Percentiles rank a stretch among this genome's conserved stretches.
Conservation (phyloP, 768 basidiomycete genomes). For the Boletus patriciae region DNA sequence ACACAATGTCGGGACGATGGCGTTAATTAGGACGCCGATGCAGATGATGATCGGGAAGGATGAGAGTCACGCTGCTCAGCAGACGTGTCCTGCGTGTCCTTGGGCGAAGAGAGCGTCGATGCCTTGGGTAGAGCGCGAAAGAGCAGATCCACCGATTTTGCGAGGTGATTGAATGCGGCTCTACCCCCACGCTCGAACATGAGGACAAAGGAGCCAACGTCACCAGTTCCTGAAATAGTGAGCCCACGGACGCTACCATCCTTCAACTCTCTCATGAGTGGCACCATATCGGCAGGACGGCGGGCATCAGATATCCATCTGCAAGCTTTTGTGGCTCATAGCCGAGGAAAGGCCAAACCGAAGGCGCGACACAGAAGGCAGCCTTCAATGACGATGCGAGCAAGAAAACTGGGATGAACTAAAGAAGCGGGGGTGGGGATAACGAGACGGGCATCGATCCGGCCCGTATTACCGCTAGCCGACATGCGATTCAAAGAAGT, state of each 20-base stretch:
- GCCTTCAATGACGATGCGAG: constrained; percentile 93
- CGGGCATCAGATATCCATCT: constrained; percentile 79
- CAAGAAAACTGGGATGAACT: constrained; percentile 72
- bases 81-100: neutral
- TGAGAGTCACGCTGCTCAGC: neutral
- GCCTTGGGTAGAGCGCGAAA: constrained; percentile 77
- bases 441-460: constrained; percentile 48
- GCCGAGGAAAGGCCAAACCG: constrained; percentile 74
- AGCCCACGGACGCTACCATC: constrained; percentile 40
- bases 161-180: constrained; percentile 21
- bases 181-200: too few relatives aligned
- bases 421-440: constrained; percentile 49
- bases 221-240: constrained; percentile 17
- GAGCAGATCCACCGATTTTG: constrained; percentile 74
- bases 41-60: constrained; percentile 1
- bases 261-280: constrained; percentile 89
- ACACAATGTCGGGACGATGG: neutral
- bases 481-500: constrained; percentile 17
- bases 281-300: constrained; percentile 87
- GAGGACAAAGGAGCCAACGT: constrained; percentile 19
- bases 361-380: constrained; percentile 86
- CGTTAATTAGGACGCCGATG: neutral
- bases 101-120: neutral
- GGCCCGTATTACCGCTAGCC: constrained; percentile 12
- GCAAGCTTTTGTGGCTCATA: constrained; percentile 85